Conservation (phyloP, 2,329 filamentous ascomycete genomes). For the Harringtonia lauricola region DNA sequence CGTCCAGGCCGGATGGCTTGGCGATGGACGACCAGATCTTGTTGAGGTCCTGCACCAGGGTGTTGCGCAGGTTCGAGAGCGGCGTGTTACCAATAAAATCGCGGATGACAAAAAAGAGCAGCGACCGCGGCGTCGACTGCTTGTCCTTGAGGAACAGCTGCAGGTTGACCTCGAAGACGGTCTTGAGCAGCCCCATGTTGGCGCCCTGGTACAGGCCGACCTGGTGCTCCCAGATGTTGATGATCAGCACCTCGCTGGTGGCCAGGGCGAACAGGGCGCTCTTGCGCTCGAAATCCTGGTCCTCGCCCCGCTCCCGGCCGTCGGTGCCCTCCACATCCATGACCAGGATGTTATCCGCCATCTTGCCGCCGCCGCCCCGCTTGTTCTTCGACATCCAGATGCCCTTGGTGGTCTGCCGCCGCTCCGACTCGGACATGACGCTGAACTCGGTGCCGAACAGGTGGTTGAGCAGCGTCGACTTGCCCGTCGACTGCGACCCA, state of each 20-base stretch:
- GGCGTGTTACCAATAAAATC: constrained; percentile 92
- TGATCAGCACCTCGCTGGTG: constrained; percentile 93
- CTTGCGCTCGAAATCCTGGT: constrained; percentile 98
- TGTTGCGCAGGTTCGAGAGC: constrained; percentile 79
- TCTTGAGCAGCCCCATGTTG: constrained; percentile 98
- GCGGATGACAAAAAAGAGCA: constrained; percentile 97
- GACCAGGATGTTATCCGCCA: constrained; percentile 96
- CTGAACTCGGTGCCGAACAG: constrained; percentile 94
- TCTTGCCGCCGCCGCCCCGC: constrained; percentile 43
- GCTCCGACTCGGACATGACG: constrained; percentile 92
- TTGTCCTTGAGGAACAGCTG: constrained; percentile 94
- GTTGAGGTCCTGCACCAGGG: constrained; percentile 77
- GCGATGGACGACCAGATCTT: constrained; percentile 90
- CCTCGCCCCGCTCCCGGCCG: constrained; percentile 88
- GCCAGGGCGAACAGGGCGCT: constrained; percentile 94
- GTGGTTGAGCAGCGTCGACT: constrained; percentile 92
- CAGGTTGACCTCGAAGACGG: constrained; percentile 96
- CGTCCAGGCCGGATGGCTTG: constrained; percentile 81
- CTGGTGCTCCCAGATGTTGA: constrained; percentile 99
- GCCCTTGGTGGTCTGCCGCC: constrained; percentile 94
- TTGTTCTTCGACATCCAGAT: constrained; percentile 99
- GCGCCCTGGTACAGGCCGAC: constrained; percentile 96
- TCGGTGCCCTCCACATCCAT: constrained; percentile 99
- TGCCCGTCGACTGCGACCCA: constrained; percentile 95
- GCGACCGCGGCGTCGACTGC: constrained; percentile 79